These are phyloP conservation scores for Vitrella brassicaformis DNA, from an alignment of 73 alveolate genomes.

Conservation along the genomic window DNA sequence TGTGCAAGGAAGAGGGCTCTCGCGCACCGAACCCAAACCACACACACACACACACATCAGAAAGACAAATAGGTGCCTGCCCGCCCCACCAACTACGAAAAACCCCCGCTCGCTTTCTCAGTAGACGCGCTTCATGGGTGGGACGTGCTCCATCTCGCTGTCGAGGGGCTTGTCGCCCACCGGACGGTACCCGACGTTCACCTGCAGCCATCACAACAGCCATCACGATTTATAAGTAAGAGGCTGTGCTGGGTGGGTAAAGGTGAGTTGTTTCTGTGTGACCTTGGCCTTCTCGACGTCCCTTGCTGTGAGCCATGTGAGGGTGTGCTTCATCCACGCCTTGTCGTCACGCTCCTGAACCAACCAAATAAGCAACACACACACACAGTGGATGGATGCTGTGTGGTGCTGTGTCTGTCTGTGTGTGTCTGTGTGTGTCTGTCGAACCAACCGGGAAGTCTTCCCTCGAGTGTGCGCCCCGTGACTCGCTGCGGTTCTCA, in stretches of 20 bases:
- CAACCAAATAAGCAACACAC: neutral
- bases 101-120: conserved; percentile 10
- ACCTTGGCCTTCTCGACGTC: conserved; percentile 20
- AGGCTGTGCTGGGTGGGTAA: neutral
- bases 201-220: neutral
- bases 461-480: conserved; percentile 80
- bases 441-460: conserved; percentile 51
- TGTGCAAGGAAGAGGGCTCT: neutral
- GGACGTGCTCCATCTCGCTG: conserved; percentile 51
- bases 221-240: neutral
- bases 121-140: conserved; percentile 61
- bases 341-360: conserved; percentile 46
- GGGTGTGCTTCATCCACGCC: conserved; percentile 77
- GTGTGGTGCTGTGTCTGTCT: neutral
- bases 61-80: neutral
- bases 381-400: neutral
- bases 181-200: conserved; percentile 43
- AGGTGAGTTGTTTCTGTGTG: neutral
- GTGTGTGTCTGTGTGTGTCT: neutral
- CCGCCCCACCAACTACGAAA: neutral
- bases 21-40: neutral
- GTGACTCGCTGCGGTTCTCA: conserved; percentile 60
- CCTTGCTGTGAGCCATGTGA: conserved; percentile 36
- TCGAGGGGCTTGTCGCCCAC: conserved; percentile 58
- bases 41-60: neutral